Evolutionary conservation across 257 asterid species (phyloP).

Genomic region (Datura wrightii): DNA sequence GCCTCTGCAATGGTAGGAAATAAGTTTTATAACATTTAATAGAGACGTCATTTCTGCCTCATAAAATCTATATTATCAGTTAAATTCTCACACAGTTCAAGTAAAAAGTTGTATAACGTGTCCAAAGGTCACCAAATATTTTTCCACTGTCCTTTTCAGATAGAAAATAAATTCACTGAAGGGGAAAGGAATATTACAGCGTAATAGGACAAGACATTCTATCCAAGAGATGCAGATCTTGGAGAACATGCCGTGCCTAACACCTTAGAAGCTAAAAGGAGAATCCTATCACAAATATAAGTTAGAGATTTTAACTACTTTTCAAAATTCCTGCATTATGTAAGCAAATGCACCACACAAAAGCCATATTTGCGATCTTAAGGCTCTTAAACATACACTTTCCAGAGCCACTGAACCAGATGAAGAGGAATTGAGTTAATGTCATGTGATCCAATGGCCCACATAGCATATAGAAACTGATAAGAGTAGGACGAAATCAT

Average conservation of each 20-base stretch:
- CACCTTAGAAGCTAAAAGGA: constrained; percentile 16
- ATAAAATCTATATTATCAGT: background rate
- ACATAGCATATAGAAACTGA: background rate
- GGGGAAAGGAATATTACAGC: background rate
- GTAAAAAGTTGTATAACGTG: constrained; percentile 5
- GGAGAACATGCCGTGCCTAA: background rate
- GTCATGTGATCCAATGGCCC: background rate
- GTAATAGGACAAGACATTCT: background rate
- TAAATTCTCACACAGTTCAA: constrained; percentile 11
- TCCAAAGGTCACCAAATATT: background rate
- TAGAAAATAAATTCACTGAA: background rate
- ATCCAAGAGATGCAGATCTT: constrained; percentile 24
- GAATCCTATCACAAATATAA: background rate
- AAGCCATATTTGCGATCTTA: background rate
- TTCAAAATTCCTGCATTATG: background rate
- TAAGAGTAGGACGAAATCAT: background rate
- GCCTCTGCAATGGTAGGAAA: constrained; percentile 59
- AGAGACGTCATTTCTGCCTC: constrained; percentile 7
- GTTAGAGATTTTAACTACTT: background rate
- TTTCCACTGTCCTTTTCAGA: constrained; percentile 10
- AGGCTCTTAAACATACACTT: background rate
- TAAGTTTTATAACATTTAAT: constrained; percentile 23
- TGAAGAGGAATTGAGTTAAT: constrained; percentile 22
- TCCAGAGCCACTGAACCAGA: background rate
- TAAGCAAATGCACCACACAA: constrained; percentile 19